Base-by-base conservation (phyloP, 1,139 yeast genomes). In the Entelexis paramagnoliae region DNA sequence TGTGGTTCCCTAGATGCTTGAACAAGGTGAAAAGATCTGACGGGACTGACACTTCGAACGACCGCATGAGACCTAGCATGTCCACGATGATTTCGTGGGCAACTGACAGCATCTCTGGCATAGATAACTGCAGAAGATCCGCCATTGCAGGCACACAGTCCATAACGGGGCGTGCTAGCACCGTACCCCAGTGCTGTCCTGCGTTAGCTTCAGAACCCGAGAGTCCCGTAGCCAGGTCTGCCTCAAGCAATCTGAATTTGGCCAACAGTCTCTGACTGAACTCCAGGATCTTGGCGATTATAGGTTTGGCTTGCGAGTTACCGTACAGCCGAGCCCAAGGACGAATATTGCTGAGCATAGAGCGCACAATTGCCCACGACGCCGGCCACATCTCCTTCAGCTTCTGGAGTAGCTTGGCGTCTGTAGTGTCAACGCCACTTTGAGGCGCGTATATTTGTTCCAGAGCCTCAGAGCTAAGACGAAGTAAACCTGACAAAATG, bases 251-350 rank as follows among this genome's bases (percentile, higher is more conserved):
- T 53, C 83, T 72, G 61, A 77, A 83, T 3, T 89, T 79, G 53
- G 77, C 81, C 19, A 89, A 66, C 40, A 89, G 68, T 2, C 74
- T 68, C 58, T 81, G 81, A 59, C 95, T 82, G 48, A 85, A 72
- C 59, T 89, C 96, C 19, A 56, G 42, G 11, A 42, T 22, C 11
- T 19, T 44, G 8, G 45, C 13, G 4, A 56, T 41, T 2, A 56
- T 35, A 1, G 50, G 44, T 22, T 51, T 48, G 1, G 54, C 52
- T 6, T 39, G 50, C 2, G 46, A 11, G 6, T 38, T 36, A 3
- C 50, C 22, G 38, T 47, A 52, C 16, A 24, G 19, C 1, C n/a
- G 30, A 2, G 56, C 53, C 59, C 59, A 56, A 4, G 38, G 24
- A 4, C 57, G 51, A 26, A 57, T 43, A n/a, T 49, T 50, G 17